Conservation (phyloP, 257 asterid species). For the Leptodermis oblonga region DNA sequence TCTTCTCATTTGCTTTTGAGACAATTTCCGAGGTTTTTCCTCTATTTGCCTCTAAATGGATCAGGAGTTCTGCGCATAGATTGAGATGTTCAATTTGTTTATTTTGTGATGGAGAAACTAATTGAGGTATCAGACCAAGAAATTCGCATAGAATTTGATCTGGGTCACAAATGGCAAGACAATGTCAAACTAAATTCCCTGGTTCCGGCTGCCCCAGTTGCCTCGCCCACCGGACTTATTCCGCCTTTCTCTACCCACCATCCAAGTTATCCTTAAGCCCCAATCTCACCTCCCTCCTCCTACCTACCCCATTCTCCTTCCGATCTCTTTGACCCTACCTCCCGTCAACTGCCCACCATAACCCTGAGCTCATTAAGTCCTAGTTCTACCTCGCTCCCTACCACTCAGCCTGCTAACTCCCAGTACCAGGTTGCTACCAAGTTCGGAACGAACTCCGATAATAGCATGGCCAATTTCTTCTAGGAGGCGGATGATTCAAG, state of each 20-base stretch:
- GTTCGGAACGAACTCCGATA: constrained; percentile 25
- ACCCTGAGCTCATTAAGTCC: constrained; percentile 39
- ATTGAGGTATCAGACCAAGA: constrained; percentile 54
- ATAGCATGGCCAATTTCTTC: constrained; percentile 43
- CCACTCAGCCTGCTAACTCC: constrained; percentile 41
- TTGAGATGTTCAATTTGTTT: too few species aligned
- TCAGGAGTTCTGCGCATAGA: too few species aligned
- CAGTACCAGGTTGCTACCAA: constrained; percentile 39
- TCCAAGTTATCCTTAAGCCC: constrained; percentile 77
- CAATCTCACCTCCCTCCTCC: constrained; percentile 65
- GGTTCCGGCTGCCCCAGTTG: constrained; percentile 39
- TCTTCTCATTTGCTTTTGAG: too few species aligned
- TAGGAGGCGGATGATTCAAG: too few species aligned
- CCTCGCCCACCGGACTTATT: constrained; percentile 69
- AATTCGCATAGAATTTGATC: constrained; percentile 53
- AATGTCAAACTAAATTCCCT: constrained; percentile 53
- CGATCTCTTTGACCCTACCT: constrained; percentile 74
- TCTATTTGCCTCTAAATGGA: too few species aligned
- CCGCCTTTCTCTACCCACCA: constrained; percentile 62
- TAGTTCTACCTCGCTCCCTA: constrained; percentile 51
- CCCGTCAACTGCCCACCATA: constrained; percentile 12
- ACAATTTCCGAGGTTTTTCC: too few species aligned
- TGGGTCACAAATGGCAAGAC: constrained; percentile 67
- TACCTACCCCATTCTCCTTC: constrained; percentile 79
- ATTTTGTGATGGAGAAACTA: constrained; percentile 14